Evolutionary conservation across 441 rosid genomes (phyloP), one percentile per base, ranked within the genome.

Genomic region (Eutrema salsugineum): DNA sequence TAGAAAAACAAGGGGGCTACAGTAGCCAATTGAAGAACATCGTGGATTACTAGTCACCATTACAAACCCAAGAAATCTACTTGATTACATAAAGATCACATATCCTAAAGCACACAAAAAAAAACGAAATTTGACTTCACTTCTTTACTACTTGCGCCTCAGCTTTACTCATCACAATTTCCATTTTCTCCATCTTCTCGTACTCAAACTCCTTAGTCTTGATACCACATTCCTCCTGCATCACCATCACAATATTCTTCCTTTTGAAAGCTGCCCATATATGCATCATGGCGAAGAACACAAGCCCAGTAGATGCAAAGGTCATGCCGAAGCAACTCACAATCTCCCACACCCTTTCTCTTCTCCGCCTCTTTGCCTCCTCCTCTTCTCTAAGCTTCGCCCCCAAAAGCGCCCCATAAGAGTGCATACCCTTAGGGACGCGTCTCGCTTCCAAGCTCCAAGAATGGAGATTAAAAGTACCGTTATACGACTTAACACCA

Each of bases 361-460:
- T 78, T 78, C 54, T 80, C 82, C 54, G 79, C 78, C 20, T 80
- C 82, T 79, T 82, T 9, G 66, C 82, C 36, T 14, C 73, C 27
- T 39, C 76, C 48, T 70, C 55, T n/a, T 83, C 71, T 63, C 79
- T 75, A 19, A 11, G 49, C 36, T 82, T 68, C 38, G 63, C 63
- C 39, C 27, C 70, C 28, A 84, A 8, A 72, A 51, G 0, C 42
- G 28, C 4, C 20, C 56, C 39, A 3, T 92, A 93, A 3, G 97
- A 88, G 68, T 91, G 99, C 87, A 79, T 58, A 95, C 77, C 56
- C 24, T 68, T 86, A 0, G 88, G 82, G 63, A 79, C 9, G 3
- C 10, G 72, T 70, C 93, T 76, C 11, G 78, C 59, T 76, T 80
- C 78, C 36, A 90, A 82, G 71, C 86, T 88, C 97, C 99, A 94